Base-by-base conservation (phyloP, 306 rosid genomes). In the Vigna nakashimae region DNA sequence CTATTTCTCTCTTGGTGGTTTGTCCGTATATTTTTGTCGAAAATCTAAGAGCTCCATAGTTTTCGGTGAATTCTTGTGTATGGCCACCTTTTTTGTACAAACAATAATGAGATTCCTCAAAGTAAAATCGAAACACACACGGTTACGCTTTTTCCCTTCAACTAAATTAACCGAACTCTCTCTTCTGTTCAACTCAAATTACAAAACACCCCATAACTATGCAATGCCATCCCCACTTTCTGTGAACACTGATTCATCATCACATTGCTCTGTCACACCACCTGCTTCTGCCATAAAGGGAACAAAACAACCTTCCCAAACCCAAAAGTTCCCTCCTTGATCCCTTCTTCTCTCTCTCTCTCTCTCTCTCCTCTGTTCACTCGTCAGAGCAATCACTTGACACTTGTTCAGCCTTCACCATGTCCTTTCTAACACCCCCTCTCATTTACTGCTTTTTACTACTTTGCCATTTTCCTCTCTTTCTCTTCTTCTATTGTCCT, bases 371-470 rank as follows among this genome's bases (percentile, higher is more conserved):
- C 7, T 7, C 11, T 7, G 15, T n/a, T 74, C 73, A 46, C 28
- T 24, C 86, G 70, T 48, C 49, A n/a, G 34, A 74, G 15, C 13
- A 48, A 82, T 81, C 84, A 84, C n/a, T 74, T 77, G 68, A 42
- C 86, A 86, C 86, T 90, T 90, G 69, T 60, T 79, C 75, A 51
- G 46, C 55, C 67, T 34, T 83, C 94, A 78, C 87, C 74, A 79
- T 87, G 87, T 51, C 79, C 16, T 77, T 55, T 71, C 48, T 28
- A 58, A 76, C 78, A 55, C 67, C 78, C 91, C 87, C 64, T 68
- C 20, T 4, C 86, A 77, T 88, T 90, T 45, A 81, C 71, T 18
- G 9, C 86, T 87, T 92, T 91, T 92, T 92, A 87, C 92, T 42
- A 42, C 72, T 84, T 77, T 83, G 80, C 93, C 96, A 78, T 79